Base-by-base conservation (phyloP, 345 rosid genomes). In the Zanthoxylum bungeanum region DNA sequence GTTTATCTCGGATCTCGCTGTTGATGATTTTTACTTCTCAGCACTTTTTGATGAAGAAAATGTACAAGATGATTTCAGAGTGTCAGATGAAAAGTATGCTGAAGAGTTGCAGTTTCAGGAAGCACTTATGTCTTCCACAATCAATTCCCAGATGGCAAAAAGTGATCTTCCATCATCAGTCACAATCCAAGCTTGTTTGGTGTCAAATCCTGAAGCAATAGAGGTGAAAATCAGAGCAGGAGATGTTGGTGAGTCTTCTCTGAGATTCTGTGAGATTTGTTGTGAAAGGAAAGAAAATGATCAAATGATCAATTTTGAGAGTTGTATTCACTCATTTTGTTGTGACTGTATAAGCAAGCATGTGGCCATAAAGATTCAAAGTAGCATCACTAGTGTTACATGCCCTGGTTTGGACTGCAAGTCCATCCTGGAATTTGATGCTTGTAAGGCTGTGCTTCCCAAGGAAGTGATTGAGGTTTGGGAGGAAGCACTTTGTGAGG, bases 401-500 rank as follows among this genome's bases (percentile, higher is more conserved):
- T 93, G 98, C 77, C 97, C 93, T 7, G 89, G 79, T 70, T 24
- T 73, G 69, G 71, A 80, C 19, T 91, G 93, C 81, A 39, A 63
- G 51, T 60, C 67, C 0, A 65, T 79, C 1, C 70, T 93, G 28
- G 88, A 82, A 68, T 76, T 85, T 9, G 87, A 87, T 49, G 12
- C 57, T 17, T 88, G 82, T 74, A 74, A 78, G 46, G 55, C 77
- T 10, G 44, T 86, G 46, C 80, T 93, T 27, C 80, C 93, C 0
- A 72, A 69, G 37, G 73, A 12, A 3, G 86, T 89, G 53, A 40
- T 85, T 69, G 86, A 80, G 57, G 69, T 72, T 2, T 93, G 97
- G 98, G 90, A 80, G 75, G 77, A 82, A 9, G 73, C 77, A 1
- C 69, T 83, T 31, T 81, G 91, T 49, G 80, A 77, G 74, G 85